Evolutionary conservation across 1,139 yeast genomes (phyloP).

Genomic region (Debaryomyces subglobosus): DNA sequence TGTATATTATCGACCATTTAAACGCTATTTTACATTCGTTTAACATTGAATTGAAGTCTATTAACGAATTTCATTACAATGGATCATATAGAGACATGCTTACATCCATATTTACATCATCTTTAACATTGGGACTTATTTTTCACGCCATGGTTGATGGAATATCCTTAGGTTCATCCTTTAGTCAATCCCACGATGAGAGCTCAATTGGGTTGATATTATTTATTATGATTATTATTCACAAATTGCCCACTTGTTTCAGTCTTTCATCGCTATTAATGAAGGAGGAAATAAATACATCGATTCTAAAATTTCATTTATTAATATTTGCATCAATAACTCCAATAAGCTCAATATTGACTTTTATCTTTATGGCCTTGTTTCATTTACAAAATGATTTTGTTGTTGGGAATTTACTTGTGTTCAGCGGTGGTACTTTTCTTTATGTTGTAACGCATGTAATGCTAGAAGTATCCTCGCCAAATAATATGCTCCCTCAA

Average conservation of each 20-base stretch:
- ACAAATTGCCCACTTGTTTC: constrained; percentile 77
- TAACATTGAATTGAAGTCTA: neutral
- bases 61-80: neutral
- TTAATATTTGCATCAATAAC: constrained; percentile 53
- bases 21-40: constrained; percentile 6
- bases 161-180: constrained; percentile 68
- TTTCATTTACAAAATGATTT: constrained; percentile 34
- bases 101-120: constrained; percentile 28
- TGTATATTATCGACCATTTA: constrained; percentile 49
- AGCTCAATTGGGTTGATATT: constrained; percentile 53
- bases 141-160: constrained; percentile 78
- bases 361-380: constrained; percentile 42
- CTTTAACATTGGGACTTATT: constrained; percentile 63
- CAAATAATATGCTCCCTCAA: constrained; percentile 10
- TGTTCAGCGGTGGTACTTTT: constrained; percentile 76
- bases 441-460: constrained; percentile 71
- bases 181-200: constrained; percentile 39
- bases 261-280: constrained; percentile 63
- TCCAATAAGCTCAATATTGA: constrained; percentile 53
- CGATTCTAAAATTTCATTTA: constrained; percentile 44
- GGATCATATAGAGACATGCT: constrained; percentile 10
- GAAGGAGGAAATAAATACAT: constrained; percentile 32
- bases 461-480: constrained; percentile 37
- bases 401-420: constrained; percentile 53
- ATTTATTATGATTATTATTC: constrained; percentile 63